Base-by-base conservation (phyloP, 257 asterid species). In the Solanum gandarillasii region DNA sequence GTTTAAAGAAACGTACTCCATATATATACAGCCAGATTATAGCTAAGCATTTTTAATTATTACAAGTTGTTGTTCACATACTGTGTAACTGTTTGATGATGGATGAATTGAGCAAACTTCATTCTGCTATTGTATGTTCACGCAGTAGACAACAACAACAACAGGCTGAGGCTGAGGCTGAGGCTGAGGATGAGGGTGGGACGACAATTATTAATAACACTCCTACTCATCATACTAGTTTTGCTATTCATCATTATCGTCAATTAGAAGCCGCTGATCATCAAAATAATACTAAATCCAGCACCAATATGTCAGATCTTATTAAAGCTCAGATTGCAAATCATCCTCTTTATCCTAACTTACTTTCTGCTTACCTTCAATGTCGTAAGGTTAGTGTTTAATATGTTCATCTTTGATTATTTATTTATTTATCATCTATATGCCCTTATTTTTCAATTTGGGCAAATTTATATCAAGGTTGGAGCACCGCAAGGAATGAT, bases 261-360 rank as follows among this genome's bases (percentile, higher is more conserved):
- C 78, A 13, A 29, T 70, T 70, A 70, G 38, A 12, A 68, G 75
- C 14, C 0, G 86, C 39, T 83, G 31, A 74, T 36, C 52, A 36
- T 36, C 88, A 79, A 58, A 65, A 38, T 70, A 74, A 73, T 62
- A 75, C 79, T 39, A 86, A 60, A 5, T 23, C 85, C 70, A 75
- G 67, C 38, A 82, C 72, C 29, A 72, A 90, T 34, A 88, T 92
- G 91, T 89, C 93, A 38, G 95, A 95, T 85, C 6, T 90, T 84
- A 90, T 93, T 76, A 96, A 96, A 90, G 91, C 94, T 29, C 98
- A 94, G 94, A 95, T 96, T 83, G 95, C 97, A 78, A 93, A 83
- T 91, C 99, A 96, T 92, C 98, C 97, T 90, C 95, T 94, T 73
- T 96, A 94, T 89, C 96, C 99, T 67, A 90, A 87, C 89, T 91